Base-by-base conservation (phyloP, 2,329 filamentous ascomycete genomes). In the Fusarium miscanthi region DNA sequence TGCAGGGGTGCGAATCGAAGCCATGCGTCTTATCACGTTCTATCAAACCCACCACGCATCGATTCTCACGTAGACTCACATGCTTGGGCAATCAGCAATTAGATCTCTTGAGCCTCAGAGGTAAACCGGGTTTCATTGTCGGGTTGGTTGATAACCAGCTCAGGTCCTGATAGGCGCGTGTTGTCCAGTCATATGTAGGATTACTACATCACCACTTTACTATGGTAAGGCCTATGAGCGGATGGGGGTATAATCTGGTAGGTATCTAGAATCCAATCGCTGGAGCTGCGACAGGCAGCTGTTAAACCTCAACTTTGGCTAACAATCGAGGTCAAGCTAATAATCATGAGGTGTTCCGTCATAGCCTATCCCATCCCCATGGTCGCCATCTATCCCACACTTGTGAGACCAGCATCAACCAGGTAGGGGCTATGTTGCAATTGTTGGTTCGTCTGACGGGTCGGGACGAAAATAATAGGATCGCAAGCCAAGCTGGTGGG, bases 1-100 rank as follows among this genome's bases (percentile, higher is more conserved):
- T n/a, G 27, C 25, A 31, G 23, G 19, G 49, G 30, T 40, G 49
- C 49, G 43, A 60, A 46, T 63, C 25, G 56, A 57, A 53, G 42
- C n/a, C 42, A 40, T 45, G 30, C 10, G 17, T 37, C 45, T 67
- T 67, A 53, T 73, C 66, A 59, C 56, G 46, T 63, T 70, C 58
- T 52, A 41, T 45, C 45, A 48, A 41, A 35, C 21, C 38, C 40
- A 53, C 25, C 35, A 33, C 25, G 54, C 33, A 27, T 52, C 56
- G 38, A 53, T 56, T 42, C 57, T 70, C 30, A 25, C 33, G 8
- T 21, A 52, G 23, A 21, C 49, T 37, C 33, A 21, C 41, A 42
- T 14, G 19, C 13, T 27, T 9, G 11, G 25, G 59, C 33, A 58
- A 53, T 37, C n/a, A 35, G 43, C 33, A 53, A 30, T 53, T 46